These are phyloP conservation scores for Vitis rupestris DNA, from an alignment of 164 flowering plant genomes.

Conservation along the genomic window DNA sequence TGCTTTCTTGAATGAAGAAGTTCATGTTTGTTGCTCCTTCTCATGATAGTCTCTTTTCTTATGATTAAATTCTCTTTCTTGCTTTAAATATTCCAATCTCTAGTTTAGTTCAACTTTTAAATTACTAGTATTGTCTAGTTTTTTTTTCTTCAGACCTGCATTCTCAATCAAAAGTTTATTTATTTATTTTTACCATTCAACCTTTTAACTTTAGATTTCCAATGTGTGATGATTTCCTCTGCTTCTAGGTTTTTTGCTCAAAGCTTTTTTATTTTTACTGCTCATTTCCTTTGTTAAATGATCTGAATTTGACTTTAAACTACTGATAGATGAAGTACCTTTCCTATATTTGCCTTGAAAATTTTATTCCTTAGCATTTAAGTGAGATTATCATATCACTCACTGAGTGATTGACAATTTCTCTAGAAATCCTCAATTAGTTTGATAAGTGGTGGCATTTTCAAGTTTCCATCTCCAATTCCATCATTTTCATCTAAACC, in stretches of 20 bases:
- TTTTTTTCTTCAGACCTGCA: slow-evolving; percentile 25
- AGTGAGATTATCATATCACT: slow-evolving; percentile 46
- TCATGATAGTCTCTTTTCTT: slow-evolving; percentile 24
- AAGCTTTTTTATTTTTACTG: slow-evolving; percentile 35
- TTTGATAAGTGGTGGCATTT: slow-evolving; percentile 31
- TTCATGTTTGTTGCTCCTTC: slow-evolving; percentile 10
- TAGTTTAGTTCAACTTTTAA: slow-evolving; percentile 38
- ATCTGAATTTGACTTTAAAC: slow-evolving; percentile 50
- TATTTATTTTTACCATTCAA: slow-evolving; percentile 11
- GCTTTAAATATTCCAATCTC: slow-evolving; percentile 33
- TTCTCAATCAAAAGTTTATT: slow-evolving; percentile 29
- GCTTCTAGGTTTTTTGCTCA: slow-evolving; percentile 40
- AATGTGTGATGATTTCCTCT: slow-evolving; percentile 29
- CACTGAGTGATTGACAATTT: slow-evolving; percentile 45
- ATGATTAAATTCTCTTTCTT: slow-evolving; percentile 31
- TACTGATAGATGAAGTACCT: slow-evolving; percentile 33
- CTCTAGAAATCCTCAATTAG: slow-evolving; percentile 52
- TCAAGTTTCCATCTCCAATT: slow-evolving; percentile 16
- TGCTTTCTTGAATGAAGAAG: too few species aligned
- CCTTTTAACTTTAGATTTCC: slow-evolving; percentile 35
- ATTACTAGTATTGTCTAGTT: slow-evolving; percentile 31
- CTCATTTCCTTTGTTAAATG: slow-evolving; percentile 21
- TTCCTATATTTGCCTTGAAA: slow-evolving; percentile 24
- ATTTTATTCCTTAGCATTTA: slow-evolving; percentile 40
- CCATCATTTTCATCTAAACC: slow-evolving; percentile 28